Base-by-base conservation (phyloP, 805 yeast genomes). In the Priceomyces carsonii region DNA sequence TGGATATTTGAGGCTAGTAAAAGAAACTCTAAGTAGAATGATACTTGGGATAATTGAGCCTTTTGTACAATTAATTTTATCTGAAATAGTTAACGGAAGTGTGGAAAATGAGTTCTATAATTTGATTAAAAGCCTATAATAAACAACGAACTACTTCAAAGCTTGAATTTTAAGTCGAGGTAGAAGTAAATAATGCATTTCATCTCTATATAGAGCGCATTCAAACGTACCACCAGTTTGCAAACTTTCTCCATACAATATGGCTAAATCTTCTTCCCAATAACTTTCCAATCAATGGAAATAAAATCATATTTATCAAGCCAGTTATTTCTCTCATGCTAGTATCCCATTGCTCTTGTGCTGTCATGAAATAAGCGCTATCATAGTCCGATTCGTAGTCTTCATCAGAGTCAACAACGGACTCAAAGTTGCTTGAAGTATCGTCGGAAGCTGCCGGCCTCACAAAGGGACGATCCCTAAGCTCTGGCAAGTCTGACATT, bases 301-400 rank as follows among this genome's bases (percentile, higher is more conserved):
- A 61, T 22, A 83, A 48, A 9, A 84, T 77, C 57, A 79, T 69
- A 36, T 73, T 75, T 21, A 81, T 57, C 22, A 82, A 66, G n/a
- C 75, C 74, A 25, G 68, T 69, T 37, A 84, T 51, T 54, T 83
- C 89, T 29, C 63, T 61, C 31, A 83, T 42, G 22, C 83, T 79
- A 47, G 80, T 85, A 34, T 82, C 85, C 89, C 89, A 83, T 48
- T 83, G 87, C 44, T 77, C 70, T 47, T 81, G 85, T 1, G 86
- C 82, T 22, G 76, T 59, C 33, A 67, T 45, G 23, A 48, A 53
- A 38, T 51, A 51, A 8, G 40, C 26, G 16, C 36, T 34, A 5
- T 34, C 44, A 33, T 40, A 33, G 21, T 54, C 58, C 8, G 48
- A 43, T 27, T 49, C 47, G 17, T 37, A 40, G 12, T 36, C 43